Percentiles rank a stretch among this genome's conserved stretches.
Evolutionary conservation across 352 stramenopile species (phyloP).

Genomic region (Pythium scleroteichum): DNA sequence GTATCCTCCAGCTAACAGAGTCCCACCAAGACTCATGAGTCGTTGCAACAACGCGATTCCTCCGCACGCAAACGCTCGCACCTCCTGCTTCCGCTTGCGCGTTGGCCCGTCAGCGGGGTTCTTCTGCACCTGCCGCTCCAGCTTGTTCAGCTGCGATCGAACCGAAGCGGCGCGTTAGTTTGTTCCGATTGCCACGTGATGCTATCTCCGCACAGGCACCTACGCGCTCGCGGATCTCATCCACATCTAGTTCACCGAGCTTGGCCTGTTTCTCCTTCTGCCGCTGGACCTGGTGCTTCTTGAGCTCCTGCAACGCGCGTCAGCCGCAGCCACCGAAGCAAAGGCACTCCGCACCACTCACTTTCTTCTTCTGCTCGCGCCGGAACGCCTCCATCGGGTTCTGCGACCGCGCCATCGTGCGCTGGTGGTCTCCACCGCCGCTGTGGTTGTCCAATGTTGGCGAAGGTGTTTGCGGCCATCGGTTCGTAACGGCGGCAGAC

Average conservation of each 20-base stretch:
- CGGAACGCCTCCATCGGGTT: slow-evolving; percentile 78
- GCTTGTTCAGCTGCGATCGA: slow-evolving; percentile 45
- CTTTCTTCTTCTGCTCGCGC: slow-evolving; percentile 83
- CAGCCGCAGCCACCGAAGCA: not conserved
- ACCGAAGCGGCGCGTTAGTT: not conserved
- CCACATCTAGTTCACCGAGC: slow-evolving; percentile 51
- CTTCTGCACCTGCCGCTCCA: slow-evolving; percentile 58
- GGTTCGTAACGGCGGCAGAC: not conserved
- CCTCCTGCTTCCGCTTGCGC: slow-evolving; percentile 74
- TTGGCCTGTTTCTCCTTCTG: slow-evolving; percentile 66
- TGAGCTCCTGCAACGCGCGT: slow-evolving; percentile 51
- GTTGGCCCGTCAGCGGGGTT: slow-evolving; percentile 70
- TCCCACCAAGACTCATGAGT: not conserved
- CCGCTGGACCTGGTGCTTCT: slow-evolving; percentile 66
- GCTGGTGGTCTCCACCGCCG: not conserved
- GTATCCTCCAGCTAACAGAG: slow-evolving; percentile 62
- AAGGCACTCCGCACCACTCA: slow-evolving; percentile 5
- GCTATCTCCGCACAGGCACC: not conserved
- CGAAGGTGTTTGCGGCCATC: not conserved
- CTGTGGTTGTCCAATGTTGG: not conserved
- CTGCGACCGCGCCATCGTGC: slow-evolving; percentile 52
- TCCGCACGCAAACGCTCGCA: slow-evolving; percentile 1
- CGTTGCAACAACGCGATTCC: not conserved
- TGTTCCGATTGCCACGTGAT: not conserved
- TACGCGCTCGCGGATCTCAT: slow-evolving; percentile 52